Conservation (phyloP, 176 grass and related monocot genomes). For the Alloteropsis semialata region DNA sequence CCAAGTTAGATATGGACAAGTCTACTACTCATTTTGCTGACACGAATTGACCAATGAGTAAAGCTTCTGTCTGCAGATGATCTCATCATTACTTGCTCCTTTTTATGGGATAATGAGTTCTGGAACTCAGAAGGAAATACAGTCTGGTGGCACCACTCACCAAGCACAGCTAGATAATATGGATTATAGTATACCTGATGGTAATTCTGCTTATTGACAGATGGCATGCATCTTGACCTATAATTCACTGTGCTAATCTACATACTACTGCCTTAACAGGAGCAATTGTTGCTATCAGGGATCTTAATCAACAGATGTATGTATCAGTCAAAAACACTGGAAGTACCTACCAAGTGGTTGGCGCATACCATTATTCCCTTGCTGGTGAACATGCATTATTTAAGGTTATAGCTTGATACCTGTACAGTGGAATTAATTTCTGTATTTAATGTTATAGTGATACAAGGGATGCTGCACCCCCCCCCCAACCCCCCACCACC, state of each 20-base stretch:
- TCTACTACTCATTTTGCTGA: conserved; percentile 1
- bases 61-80: conserved; percentile 45
- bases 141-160: conserved; percentile 19
- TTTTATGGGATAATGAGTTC: conserved; percentile 49
- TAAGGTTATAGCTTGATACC: conserved; percentile 53
- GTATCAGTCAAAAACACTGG: conserved; percentile 59
- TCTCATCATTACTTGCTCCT: conserved; percentile 56
- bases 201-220: conserved; percentile 43
- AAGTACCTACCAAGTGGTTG: conserved; percentile 56
- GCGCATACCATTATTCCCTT: conserved; percentile 70
- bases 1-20: conserved; percentile 15
- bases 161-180: conserved; percentile 40
- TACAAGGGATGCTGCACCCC: conserved; percentile 8
- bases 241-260: conserved; percentile 24
- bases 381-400: conserved; percentile 67
- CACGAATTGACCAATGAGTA: background rate
- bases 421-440: conserved; percentile 7
- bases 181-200: conserved; percentile 65
- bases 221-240: background rate
- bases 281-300: conserved; percentile 74
- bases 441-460: conserved; percentile 31
- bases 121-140: conserved; percentile 39
- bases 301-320: conserved; percentile 83
- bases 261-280: conserved; percentile 45
- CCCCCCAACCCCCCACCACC: too few species aligned